A percentile compares a stretch with the other conserved stretches of the same genome.
phyloP scores from a whole-genome alignment of 768 basidiomycete genomes.

The Lactifluus hygrophoroides region DNA sequence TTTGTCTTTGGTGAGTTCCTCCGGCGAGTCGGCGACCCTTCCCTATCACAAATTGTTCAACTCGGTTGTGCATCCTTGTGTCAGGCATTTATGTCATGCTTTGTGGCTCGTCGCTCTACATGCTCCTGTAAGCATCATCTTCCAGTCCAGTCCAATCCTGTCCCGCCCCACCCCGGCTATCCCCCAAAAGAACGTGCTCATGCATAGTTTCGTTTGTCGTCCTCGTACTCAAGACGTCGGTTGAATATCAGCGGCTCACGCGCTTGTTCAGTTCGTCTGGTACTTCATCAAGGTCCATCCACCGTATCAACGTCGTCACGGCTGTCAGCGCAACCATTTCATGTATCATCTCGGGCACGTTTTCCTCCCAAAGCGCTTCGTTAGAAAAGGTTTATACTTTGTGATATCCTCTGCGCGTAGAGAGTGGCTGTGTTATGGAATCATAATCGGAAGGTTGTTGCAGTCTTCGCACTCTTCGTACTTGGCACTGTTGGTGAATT shows the following conservation, averaged over 20 bases:
- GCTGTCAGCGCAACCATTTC: not conserved
- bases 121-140: too few relatives aligned
- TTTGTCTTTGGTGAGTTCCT: slow-evolving; percentile 7
- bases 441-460: slow-evolving; percentile 3
- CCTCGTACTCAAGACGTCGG: slow-evolving; percentile 6
- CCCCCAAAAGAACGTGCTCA: too few relatives aligned
- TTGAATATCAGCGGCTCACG: too few relatives aligned
- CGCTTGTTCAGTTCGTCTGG: too few relatives aligned
- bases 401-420: slow-evolving; percentile 4
- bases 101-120: too few relatives aligned
- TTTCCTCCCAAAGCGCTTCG: too few relatives aligned
- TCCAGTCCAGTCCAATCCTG: not conserved
- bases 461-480: not conserved
- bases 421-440: slow-evolving; percentile 15
- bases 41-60: too few relatives aligned
- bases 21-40: too few relatives aligned
- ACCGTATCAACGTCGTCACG: too few relatives aligned
- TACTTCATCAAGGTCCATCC: too few relatives aligned
- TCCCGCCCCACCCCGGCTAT: too few relatives aligned
- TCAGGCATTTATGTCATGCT: slow-evolving; percentile 7
- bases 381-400: slow-evolving; percentile 9
- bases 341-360: not conserved
- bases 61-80: not conserved
- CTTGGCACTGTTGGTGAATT: not conserved
- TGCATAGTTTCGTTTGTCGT: too few relatives aligned